Evolutionary conservation across 371 early-diverging fungal species (phyloP), one percentile per base, ranked within the genome.

Genomic region (Mortierella sp.): DNA sequence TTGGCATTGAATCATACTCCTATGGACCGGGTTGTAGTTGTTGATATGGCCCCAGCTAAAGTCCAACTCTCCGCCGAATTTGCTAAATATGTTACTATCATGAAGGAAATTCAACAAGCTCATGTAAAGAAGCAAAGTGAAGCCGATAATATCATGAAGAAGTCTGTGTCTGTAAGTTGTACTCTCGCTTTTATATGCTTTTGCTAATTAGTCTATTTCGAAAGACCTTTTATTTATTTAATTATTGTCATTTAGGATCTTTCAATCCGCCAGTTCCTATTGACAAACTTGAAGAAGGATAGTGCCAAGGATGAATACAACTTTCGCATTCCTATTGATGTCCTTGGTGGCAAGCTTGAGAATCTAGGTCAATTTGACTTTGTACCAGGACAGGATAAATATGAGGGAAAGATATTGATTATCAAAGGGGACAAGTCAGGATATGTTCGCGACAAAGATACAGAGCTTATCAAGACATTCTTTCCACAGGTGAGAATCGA

Each of bases 21-120:
- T 9, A 66, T 97, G 4, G 86, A 90, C 17, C 91, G 90, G 59
- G 82, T 97, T 15, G 83, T 96, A 19, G 93, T 96, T 2, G 95
- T 96, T 5, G 98, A 98, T 70, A 95, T 94, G 86, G 89, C 96
- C 1, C 97, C 98, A 0, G 75, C 86, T 4, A 66, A 83, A 1
- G 64, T 88, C 26, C 76, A 76, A 3, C 78, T 94, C 17, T 85
- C 89, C 0, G 58, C 76, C 28, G 86, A 86, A 10, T 95, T 96
- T 69, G 75, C 76, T 0, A 74, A 58, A 5, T 95, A 94, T 68
- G 83, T 93, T 19, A 55, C 62, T 0, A 88, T 84, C 29, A 94
- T 97, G 94, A 82, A 86, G 40, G 86, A 88, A 6, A 89, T 96
- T 32, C 94, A 93, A 45, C 67, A 63, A 2, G 82, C 86, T 0